phyloP scores from a whole-genome alignment of 2,329 filamentous ascomycete species.

The Calonectria henricotiae region DNA sequence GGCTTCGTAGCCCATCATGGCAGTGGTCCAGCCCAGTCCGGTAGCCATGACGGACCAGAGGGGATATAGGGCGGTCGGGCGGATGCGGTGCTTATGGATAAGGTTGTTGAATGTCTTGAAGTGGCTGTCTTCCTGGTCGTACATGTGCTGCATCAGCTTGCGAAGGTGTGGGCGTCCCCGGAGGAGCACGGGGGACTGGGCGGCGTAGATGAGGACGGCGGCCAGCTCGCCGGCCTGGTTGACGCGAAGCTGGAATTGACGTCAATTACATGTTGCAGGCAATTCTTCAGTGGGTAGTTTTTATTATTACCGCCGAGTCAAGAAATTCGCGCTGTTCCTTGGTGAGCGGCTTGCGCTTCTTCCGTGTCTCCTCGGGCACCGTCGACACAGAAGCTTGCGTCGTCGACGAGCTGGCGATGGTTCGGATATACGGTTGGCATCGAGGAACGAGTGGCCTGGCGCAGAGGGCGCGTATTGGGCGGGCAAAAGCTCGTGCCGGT shows the following conservation, averaged over 20 bases:
- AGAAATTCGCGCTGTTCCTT: conserved; percentile 82
- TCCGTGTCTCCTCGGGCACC: conserved; percentile 50
- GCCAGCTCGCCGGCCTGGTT: conserved; percentile 99
- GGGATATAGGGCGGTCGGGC: conserved; percentile 93
- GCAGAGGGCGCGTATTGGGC: conserved; percentile 42
- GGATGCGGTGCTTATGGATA: conserved; percentile 88
- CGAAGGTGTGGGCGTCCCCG: conserved; percentile 88
- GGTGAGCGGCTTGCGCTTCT: conserved; percentile 75
- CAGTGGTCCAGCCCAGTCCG: conserved; percentile 90
- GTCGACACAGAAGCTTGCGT: conserved; percentile 43
- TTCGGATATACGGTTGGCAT: conserved; percentile 42
- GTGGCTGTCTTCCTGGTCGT: conserved; percentile 94
- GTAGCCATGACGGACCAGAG: conserved; percentile 88
- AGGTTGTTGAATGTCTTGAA: conserved; percentile 88
- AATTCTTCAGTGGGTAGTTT: conserved; percentile 43
- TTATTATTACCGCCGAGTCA: conserved; percentile 76
- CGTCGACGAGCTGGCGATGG: conserved; percentile 47
- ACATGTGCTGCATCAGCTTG: conserved; percentile 97
- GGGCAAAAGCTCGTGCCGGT: conserved; percentile 41
- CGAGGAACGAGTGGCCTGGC: conserved; percentile 38
- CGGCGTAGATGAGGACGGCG: conserved; percentile 92
- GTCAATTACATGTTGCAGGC: conserved; percentile 30
- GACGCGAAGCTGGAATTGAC: conserved; percentile 79
- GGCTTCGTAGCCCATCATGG: conserved; percentile 89
- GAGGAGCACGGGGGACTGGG: conserved; percentile 87